Evolutionary conservation across 2,329 filamentous ascomycete species (phyloP), one percentile per base, ranked within the genome.

Genomic region (Drechslerella coelobrocha): DNA sequence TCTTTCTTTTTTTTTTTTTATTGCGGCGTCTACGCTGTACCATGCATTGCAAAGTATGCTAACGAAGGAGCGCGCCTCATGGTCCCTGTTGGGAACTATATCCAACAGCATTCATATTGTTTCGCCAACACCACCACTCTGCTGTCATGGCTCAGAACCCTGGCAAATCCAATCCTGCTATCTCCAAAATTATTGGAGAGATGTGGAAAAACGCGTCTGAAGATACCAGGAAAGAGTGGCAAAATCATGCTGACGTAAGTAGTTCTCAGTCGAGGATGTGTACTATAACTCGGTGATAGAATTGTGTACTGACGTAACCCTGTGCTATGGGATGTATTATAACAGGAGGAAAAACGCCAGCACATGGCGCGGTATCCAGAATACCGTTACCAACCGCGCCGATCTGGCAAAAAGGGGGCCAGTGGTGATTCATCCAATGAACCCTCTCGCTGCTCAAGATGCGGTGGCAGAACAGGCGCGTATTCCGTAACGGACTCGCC

Each of bases 171-270:
- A 97, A 97, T 79, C 93, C 93, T 2, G 91, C 97, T 56, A 96
- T 97, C 75, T 97, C 93, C 74, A 97, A 97, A 80, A 95, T 97
- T 75, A 96, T 97, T 75, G 93, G 93, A 56, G 86, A 91, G 78
- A 89, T 92, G 84, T 99, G 94, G 94, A 87, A 89, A 76, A 84
- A 87, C 61, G 88, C 95, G 77, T 81, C 87, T 2, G 84, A 88
- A 23, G 86, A 89, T 57, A 84, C 88, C 63, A 96, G 96, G 80
- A 85, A 87, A 73, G 85, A 88, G 78, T 99, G 94, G 94, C 96
- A 94, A 79, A 84, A 84, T 71, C 84, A 96, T 62, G 94, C 94
- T 69, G 91, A 95, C 80, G 90, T 88, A 80, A 73, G 76, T 73
- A 23, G 9, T 51, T 61, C 41, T 23, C 54, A 43, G 57, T n/a